A percentile compares a stretch with the other conserved stretches of the same genome.
These are phyloP conservation scores for Colletotrichum tofieldiae DNA, from an alignment of 2,329 filamentous ascomycete genomes.

Conservation along the genomic window DNA sequence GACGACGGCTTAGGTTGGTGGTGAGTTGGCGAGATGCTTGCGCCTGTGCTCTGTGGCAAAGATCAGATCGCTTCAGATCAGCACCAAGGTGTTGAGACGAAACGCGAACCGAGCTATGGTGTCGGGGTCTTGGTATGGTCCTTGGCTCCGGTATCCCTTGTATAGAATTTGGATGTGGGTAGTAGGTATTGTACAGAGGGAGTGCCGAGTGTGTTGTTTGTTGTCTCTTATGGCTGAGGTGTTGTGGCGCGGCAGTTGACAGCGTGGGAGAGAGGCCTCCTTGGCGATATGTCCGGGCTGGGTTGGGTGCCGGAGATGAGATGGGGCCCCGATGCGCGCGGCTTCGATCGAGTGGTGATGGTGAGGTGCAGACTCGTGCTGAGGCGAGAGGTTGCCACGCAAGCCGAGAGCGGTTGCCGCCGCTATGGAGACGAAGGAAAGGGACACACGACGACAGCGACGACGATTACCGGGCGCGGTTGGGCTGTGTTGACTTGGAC, in stretches of 20 bases:
- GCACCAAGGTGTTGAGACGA: slow-evolving; percentile 36
- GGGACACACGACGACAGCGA: background rate
- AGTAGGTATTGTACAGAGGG: background rate
- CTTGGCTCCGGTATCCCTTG: slow-evolving; percentile 7
- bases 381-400: slow-evolving; percentile 18
- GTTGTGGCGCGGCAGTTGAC: background rate
- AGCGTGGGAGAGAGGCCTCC: slow-evolving; percentile 29
- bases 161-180: background rate
- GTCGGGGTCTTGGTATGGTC: slow-evolving; percentile 11
- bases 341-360: background rate
- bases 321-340: slow-evolving; percentile 5
- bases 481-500: slow-evolving; percentile 26
- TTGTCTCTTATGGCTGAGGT: slow-evolving; percentile 16
- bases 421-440: slow-evolving; percentile 1
- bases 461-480: slow-evolving; percentile 6
- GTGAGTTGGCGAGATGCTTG: slow-evolving; percentile 19
- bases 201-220: background rate
- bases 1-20: slow-evolving; percentile 1
- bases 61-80: slow-evolving; percentile 41
- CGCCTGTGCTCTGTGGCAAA: slow-evolving; percentile 34
- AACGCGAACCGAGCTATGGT: slow-evolving; percentile 42
- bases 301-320: slow-evolving; percentile 23
- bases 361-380: background rate
- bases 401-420: slow-evolving; percentile 19
- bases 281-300: slow-evolving; percentile 8